Conservation (phyloP, 2,329 filamentous ascomycete genomes). For the Claviceps sp. region DNA sequence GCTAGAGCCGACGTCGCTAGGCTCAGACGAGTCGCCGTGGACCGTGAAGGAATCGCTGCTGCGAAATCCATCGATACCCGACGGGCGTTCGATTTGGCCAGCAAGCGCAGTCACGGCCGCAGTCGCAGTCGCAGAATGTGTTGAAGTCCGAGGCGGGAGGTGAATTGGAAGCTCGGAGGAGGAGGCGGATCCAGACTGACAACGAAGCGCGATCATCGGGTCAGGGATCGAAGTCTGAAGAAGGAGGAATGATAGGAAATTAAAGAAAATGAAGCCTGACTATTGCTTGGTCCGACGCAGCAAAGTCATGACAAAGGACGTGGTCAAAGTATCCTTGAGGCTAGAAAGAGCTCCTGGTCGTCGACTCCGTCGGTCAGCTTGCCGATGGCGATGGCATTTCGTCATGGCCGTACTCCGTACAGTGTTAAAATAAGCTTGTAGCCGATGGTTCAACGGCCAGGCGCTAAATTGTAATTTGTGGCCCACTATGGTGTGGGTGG, state of each 20-base stretch:
- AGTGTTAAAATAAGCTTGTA: background rate
- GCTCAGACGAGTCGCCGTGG: background rate
- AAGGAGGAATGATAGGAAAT: background rate
- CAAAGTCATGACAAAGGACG: background rate
- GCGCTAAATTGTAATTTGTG: background rate
- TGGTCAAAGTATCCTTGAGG: background rate
- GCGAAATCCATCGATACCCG: constrained; percentile 1
- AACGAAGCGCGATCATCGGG: constrained; percentile 1
- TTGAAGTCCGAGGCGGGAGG: background rate
- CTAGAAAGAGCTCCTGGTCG: background rate
- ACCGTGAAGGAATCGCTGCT: background rate
- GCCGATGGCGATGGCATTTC: background rate
- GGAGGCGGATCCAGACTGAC: background rate
- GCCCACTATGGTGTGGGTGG: background rate
- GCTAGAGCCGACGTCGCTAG: background rate
- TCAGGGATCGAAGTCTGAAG: background rate
- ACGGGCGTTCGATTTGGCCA: constrained; percentile 1
- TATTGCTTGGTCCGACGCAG: background rate
- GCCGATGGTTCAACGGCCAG: background rate
- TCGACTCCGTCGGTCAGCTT: background rate
- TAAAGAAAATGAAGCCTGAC: background rate
- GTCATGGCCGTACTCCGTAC: background rate
- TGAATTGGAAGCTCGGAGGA: background rate
- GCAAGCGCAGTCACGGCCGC: constrained; percentile 2
- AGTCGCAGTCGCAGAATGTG: constrained; percentile 1